phyloP scores from a whole-genome alignment of 2,329 filamentous ascomycete species.

The Dothideomycetes sp. region DNA sequence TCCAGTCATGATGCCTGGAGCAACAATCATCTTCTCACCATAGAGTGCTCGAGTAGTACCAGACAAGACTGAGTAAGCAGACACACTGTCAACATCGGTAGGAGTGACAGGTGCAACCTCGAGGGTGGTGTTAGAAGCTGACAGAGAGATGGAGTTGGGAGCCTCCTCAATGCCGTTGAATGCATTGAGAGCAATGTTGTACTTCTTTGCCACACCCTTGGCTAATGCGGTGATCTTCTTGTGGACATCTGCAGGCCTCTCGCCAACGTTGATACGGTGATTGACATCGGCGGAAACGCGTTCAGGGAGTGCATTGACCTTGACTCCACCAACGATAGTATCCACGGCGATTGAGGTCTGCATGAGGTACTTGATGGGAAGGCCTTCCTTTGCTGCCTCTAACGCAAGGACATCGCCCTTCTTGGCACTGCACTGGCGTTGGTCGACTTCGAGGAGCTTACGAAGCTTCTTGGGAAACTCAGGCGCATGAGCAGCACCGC shows the following conservation, averaged over 20 bases:
- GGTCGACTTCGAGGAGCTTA: conserved; percentile 15
- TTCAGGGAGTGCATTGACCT: conserved; percentile 49
- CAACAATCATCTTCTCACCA: conserved; percentile 27
- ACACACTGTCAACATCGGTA: conserved; percentile 21
- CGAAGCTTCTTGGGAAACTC: conserved; percentile 28
- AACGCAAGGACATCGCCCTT: conserved; percentile 23
- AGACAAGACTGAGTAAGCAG: conserved; percentile 25
- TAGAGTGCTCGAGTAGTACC: conserved; percentile 34
- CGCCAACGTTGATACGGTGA: conserved; percentile 46
- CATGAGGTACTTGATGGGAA: conserved; percentile 39
- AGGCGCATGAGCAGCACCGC: conserved; percentile 46
- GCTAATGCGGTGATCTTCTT: conserved; percentile 37
- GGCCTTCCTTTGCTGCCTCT: conserved; percentile 27
- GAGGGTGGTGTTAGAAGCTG: conserved; percentile 15
- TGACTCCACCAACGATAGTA: conserved; percentile 43
- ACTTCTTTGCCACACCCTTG: conserved; percentile 35
- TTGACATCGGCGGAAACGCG: conserved; percentile 42
- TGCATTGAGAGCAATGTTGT: conserved; percentile 36
- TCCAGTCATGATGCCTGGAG: conserved; percentile 25
- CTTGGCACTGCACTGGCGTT: conserved; percentile 23
- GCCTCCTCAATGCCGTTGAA: conserved; percentile 31
- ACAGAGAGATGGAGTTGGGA: conserved; percentile 19
- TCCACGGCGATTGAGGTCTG: conserved; percentile 48
- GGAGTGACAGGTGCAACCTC: conserved; percentile 23
- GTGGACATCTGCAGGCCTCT: conserved; percentile 36